A percentile compares a stretch with the other conserved stretches of the same genome.
phyloP scores from a whole-genome alignment of 2,329 filamentous ascomycete species.

The Sclerotinia spermophila region DNA sequence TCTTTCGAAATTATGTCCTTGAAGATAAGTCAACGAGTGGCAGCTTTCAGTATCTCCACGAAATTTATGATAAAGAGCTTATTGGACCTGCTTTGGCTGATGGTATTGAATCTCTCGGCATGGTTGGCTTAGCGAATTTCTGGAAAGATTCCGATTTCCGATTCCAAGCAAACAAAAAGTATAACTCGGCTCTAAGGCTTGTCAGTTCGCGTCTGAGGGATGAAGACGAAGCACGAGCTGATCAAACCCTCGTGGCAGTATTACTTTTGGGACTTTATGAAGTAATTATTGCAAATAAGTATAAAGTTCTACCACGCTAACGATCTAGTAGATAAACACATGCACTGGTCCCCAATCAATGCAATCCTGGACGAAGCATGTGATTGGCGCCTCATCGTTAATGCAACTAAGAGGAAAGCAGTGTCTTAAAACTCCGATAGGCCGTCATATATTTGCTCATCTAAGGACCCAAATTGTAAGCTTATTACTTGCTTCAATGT shows the following conservation, averaged over 20 bases:
- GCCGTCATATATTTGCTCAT: constrained; percentile 52
- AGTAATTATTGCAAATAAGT: constrained; percentile 40
- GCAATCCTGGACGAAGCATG: constrained; percentile 51
- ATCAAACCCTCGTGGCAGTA: constrained; percentile 32
- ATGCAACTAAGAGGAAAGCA: constrained; percentile 47
- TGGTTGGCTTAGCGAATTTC: constrained; percentile 29
- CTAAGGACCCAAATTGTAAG: constrained; percentile 39
- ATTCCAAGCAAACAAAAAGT: constrained; percentile 23
- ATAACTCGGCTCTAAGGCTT: constrained; percentile 26
- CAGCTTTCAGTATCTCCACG: constrained; percentile 28
- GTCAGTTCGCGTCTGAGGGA: constrained; percentile 24
- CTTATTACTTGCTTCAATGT: neutral
- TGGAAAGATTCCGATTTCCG: constrained; percentile 27
- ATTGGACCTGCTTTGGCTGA: constrained; percentile 39
- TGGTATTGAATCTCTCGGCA: constrained; percentile 27
- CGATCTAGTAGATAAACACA: constrained; percentile 27
- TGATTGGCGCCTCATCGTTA: constrained; percentile 49
- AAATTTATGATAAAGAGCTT: constrained; percentile 42
- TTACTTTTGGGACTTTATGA: constrained; percentile 33
- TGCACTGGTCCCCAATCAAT: constrained; percentile 41
- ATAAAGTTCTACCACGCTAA: constrained; percentile 41
- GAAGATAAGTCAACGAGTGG: constrained; percentile 22
- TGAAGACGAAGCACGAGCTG: constrained; percentile 26
- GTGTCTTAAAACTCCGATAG: constrained; percentile 47
- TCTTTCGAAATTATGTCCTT: constrained; percentile 33